Base-by-base conservation (phyloP, 768 basidiomycete genomes). In the Lentinula lateritia region DNA sequence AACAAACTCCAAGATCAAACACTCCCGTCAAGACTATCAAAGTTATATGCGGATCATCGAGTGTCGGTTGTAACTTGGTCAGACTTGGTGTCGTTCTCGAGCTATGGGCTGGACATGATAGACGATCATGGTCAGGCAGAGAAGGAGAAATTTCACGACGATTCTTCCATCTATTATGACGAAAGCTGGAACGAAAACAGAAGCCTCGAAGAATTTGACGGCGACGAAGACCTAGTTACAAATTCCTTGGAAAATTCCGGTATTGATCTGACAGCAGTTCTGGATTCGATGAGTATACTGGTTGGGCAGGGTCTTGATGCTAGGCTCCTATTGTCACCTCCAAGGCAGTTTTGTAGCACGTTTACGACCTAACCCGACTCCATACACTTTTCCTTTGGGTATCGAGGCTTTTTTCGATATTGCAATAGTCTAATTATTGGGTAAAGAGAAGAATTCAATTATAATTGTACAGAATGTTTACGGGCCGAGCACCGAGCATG, bases 61-160 rank as follows among this genome's bases (percentile, higher is more conserved):
- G 48, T 59, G 12, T 59, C 58, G 7, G 48, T 59, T 15, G 58
- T 50, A 2, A 59, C 58, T n/a, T 59, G 58, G 58, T 59, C 58
- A 18, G 58, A 59, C 28, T 59, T 59, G 46, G 58, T 59, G 16
- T 48, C 58, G 13, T 59, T 59, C 36, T 59, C 58, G 6, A 59
- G 58, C 32, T 59, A 59, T 18, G 48, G 35, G 28, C 32, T 41
- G n/a, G 36, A 35, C 56, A 43, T 46, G 42, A 32, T 58, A 12
- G 54, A 38, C 28, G 53, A 54, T 13, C n/a, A 39, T 18, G 38
- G 3, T 4, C 53, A 54, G 53, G 16, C 28, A 20, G 35, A 41
- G 18, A n/a, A 39, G 4, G 36, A 41, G 38, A 9, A 38, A 39
- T 15, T 18, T 0, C 16, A 54, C 5, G 38, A 12, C 9, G 12